A percentile compares a stretch with the other conserved stretches of the same genome.
Conservation (phyloP, 148 eudicot genomes). For the Fagopyrum esculentum region DNA sequence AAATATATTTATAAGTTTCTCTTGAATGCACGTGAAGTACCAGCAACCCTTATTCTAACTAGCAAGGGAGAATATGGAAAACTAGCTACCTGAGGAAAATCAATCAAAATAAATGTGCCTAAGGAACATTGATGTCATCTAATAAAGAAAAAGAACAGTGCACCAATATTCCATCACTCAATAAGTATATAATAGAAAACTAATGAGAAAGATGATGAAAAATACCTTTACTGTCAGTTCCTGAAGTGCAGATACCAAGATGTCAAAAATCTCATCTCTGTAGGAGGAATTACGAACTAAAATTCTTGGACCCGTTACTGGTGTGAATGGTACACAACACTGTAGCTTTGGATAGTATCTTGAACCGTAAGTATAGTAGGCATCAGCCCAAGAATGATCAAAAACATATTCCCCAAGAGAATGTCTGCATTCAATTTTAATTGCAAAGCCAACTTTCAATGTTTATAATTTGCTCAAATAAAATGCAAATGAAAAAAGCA, state of each 20-base stretch:
- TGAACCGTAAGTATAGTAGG: conserved; percentile 74
- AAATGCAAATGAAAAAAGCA: not conserved
- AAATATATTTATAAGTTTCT: not conserved
- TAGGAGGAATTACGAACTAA: conserved; percentile 56
- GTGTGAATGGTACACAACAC: conserved; percentile 88
- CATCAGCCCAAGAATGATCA: conserved; percentile 98
- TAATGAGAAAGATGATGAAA: not conserved
- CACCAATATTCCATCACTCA: not conserved
- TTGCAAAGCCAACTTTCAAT: not conserved
- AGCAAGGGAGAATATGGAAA: not conserved
- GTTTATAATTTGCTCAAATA: not conserved
- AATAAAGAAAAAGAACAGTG: not conserved
- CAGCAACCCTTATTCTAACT: not conserved
- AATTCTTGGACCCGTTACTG: conserved; percentile 90
- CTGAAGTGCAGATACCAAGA: conserved; percentile 72
- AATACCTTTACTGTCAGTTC: conserved; percentile 70
- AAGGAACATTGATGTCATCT: not conserved
- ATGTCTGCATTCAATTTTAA: conserved; percentile 56
- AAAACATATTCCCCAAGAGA: conserved; percentile 96
- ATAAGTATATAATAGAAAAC: not conserved
- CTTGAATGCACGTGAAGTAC: not conserved
- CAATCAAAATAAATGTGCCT: not conserved
- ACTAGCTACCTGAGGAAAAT: not conserved
- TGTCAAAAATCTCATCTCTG: conserved; percentile 66
- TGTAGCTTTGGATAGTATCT: conserved; percentile 96